Conservation (phyloP, 73 alveolate species). For the Symbiodinium natans region DNA sequence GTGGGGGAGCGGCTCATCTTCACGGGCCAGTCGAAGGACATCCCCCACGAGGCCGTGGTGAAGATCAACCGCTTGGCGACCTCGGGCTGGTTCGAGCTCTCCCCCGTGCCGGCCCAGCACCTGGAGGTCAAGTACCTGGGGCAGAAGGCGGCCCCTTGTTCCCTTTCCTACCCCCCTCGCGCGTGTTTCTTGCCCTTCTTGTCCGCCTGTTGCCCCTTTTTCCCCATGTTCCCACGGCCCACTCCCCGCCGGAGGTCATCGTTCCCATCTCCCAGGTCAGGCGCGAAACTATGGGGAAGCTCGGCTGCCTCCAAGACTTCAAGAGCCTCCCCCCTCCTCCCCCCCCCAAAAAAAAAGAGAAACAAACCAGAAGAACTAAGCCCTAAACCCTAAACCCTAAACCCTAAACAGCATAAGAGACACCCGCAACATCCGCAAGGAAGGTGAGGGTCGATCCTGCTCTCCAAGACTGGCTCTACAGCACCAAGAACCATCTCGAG, state of each 20-base stretch:
- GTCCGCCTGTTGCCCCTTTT: too few species aligned
- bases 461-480: background rate
- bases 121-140: background rate
- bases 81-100: background rate
- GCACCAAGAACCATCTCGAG: background rate
- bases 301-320: background rate
- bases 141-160: background rate
- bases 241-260: background rate
- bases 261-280: background rate
- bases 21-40: background rate
- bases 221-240: background rate
- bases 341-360: too few species aligned
- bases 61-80: background rate
- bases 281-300: background rate
- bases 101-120: background rate
- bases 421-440: background rate
- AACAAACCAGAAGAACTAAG: background rate
- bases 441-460: background rate
- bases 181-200: too few species aligned
- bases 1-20: conserved; percentile 1
- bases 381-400: background rate
- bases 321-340: too few species aligned
- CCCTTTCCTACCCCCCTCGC: too few species aligned
- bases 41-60: background rate
- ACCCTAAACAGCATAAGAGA: too few species aligned